Evolutionary conservation across 192 early-diverging fungal species (phyloP).

Genomic region (Mortierella hygrophila): DNA sequence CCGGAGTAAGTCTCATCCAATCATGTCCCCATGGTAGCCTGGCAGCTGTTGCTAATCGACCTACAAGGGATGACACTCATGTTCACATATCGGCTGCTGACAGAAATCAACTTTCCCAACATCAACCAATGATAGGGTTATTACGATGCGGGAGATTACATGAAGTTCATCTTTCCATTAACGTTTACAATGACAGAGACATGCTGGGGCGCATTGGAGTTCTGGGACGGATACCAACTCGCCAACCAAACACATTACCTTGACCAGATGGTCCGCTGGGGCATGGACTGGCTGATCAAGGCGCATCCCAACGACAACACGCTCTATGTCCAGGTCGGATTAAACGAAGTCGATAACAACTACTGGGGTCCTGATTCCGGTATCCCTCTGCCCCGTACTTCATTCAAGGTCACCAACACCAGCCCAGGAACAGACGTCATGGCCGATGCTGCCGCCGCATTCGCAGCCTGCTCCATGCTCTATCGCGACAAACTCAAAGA

Average conservation of each 20-base stretch:
- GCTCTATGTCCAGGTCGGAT: constrained; percentile 65
- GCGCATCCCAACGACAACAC: constrained; percentile 67
- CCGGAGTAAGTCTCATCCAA: constrained; percentile 41
- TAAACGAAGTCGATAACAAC: constrained; percentile 62
- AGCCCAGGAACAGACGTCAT: constrained; percentile 67
- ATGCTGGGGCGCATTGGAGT: constrained; percentile 69
- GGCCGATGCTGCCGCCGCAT: constrained; percentile 65
- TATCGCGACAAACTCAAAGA: constrained; percentile 67
- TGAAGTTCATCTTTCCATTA: constrained; percentile 75
- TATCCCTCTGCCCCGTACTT: constrained; percentile 67
- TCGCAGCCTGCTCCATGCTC: constrained; percentile 66
- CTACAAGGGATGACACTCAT: not conserved
- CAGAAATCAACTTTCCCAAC: not conserved
- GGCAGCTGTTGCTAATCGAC: no score
- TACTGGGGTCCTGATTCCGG: constrained; percentile 71
- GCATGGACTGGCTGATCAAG: constrained; percentile 72
- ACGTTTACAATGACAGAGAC: constrained; percentile 61
- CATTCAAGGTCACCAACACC: constrained; percentile 60
- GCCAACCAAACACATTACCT: constrained; percentile 62
- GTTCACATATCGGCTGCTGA: no score
- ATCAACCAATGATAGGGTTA: constrained; percentile 37
- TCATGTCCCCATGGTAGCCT: not conserved
- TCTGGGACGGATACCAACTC: constrained; percentile 64
- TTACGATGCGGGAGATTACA: constrained; percentile 68
- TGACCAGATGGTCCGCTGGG: constrained; percentile 66